phyloP scores from a whole-genome alignment of 1,139 yeast genomes.

The Taiozyma onychis region DNA sequence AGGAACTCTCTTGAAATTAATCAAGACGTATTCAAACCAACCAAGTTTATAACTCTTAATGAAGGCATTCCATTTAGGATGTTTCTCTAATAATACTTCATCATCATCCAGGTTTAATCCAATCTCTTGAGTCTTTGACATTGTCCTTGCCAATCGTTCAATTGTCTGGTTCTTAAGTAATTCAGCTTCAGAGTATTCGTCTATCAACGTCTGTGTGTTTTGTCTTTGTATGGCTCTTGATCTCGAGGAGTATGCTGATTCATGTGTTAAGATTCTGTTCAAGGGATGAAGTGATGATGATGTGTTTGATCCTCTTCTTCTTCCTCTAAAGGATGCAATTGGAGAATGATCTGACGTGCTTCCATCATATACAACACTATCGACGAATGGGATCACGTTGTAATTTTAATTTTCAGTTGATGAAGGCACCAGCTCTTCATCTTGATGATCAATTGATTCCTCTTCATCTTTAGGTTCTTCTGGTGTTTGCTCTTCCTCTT shows the following conservation, averaged over 20 bases:
- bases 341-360: not conserved
- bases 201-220: conserved; percentile 46
- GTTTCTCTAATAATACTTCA: not conserved
- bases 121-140: conserved; percentile 17
- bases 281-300: conserved; percentile 1
- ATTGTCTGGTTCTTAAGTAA: conserved; percentile 11
- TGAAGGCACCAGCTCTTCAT: conserved; percentile 2
- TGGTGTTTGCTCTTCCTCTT: not conserved
- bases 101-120: conserved; percentile 12
- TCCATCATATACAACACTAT: not conserved
- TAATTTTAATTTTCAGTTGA: not conserved
- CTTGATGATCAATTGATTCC: not conserved
- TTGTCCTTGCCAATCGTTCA: conserved; percentile 11
- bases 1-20: conserved; percentile 64
- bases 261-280: conserved; percentile 8
- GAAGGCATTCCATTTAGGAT: conserved; percentile 18
- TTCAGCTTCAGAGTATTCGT: conserved; percentile 48
- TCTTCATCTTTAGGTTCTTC: not conserved
- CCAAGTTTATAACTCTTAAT: conserved; percentile 29
- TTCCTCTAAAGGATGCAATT: not conserved
- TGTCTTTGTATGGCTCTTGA: conserved; percentile 37
- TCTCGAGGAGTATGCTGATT: conserved; percentile 18
- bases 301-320: conserved; percentile 3
- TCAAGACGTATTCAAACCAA: conserved; percentile 28
- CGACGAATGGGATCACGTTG: conserved; percentile 3